Percentiles rank a stretch among this genome's conserved stretches.
Conservation (phyloP, 164 flowering plant genomes). For the Stephania yunnanensis region DNA sequence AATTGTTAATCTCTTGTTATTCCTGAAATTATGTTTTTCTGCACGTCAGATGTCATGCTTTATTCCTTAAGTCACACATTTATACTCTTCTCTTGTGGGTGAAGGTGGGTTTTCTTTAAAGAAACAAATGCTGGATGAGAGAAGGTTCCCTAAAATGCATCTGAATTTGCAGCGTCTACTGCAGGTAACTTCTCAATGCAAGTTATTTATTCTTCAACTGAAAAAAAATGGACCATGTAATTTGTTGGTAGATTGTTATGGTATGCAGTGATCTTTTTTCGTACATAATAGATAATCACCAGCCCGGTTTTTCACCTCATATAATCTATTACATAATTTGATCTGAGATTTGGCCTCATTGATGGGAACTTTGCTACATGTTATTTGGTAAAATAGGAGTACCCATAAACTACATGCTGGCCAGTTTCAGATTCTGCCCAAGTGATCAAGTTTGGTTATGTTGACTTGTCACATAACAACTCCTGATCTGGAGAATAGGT, state of each 20-base stretch:
- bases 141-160: constrained; percentile 97
- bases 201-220: background rate
- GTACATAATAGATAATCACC: background rate
- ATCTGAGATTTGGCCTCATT: background rate
- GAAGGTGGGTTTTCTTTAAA: constrained; percentile 85
- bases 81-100: background rate
- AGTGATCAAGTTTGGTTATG: background rate
- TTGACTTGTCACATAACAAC: background rate
- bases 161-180: constrained; percentile 85
- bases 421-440: background rate
- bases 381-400: background rate
- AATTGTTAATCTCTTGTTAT: too few species aligned
- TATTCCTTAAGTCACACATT: background rate
- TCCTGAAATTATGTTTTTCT: background rate
- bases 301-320: background rate
- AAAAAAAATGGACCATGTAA: background rate
- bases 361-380: background rate
- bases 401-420: background rate
- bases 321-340: background rate
- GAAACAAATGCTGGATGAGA: constrained; percentile 88
- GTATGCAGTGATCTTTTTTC: background rate
- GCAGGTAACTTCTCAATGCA: constrained; percentile 51
- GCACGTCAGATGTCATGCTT: background rate
- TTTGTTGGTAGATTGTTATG: background rate
- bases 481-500: background rate